These are phyloP conservation scores for Kwoniella shandongensis DNA, from an alignment of 768 basidiomycete species.

Conservation along the genomic window DNA sequence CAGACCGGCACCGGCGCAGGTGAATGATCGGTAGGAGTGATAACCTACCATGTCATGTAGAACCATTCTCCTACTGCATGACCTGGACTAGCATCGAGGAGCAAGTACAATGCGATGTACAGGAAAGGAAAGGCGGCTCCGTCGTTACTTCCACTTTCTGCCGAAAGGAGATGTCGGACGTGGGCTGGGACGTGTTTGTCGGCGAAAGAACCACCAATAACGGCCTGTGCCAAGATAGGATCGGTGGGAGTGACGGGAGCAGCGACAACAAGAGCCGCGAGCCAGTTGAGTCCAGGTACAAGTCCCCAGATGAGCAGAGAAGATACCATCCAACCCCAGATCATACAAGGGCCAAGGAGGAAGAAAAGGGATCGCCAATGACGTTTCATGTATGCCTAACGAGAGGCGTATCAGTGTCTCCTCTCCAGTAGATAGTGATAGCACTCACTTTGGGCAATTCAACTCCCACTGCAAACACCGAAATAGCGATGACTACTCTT, in stretches of 20 bases:
- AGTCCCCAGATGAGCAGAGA: slow-evolving; percentile 83
- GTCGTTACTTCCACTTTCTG: slow-evolving; percentile 93
- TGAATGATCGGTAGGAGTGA: background rate
- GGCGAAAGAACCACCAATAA: slow-evolving; percentile 93
- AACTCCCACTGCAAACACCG: slow-evolving; percentile 96
- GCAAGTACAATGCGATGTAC: slow-evolving; percentile 76
- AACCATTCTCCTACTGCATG: slow-evolving; percentile 78
- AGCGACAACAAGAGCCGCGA: slow-evolving; percentile 83
- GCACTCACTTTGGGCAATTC: slow-evolving; percentile 70
- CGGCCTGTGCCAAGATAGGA: slow-evolving; percentile 87
- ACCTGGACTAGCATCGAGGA: slow-evolving; percentile 64
- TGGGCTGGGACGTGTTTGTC: slow-evolving; percentile 85
- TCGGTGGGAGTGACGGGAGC: slow-evolving; percentile 94
- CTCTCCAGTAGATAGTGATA: background rate
- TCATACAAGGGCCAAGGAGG: slow-evolving; percentile 62
- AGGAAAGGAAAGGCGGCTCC: slow-evolving; percentile 96
- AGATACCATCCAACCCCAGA: slow-evolving; percentile 89
- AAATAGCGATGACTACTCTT: slow-evolving; percentile 88
- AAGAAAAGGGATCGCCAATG: slow-evolving; percentile 90
- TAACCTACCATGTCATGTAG: slow-evolving; percentile 65
- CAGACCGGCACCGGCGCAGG: slow-evolving; percentile 10
- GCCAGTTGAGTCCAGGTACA: slow-evolving; percentile 83
- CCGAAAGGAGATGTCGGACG: slow-evolving; percentile 75
- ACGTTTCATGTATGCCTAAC: slow-evolving; percentile 69
- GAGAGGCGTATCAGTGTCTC: background rate